Evolutionary conservation across 345 rosid genomes (phyloP), one percentile per base, ranked within the genome.

Genomic region (Turritis glabra): DNA sequence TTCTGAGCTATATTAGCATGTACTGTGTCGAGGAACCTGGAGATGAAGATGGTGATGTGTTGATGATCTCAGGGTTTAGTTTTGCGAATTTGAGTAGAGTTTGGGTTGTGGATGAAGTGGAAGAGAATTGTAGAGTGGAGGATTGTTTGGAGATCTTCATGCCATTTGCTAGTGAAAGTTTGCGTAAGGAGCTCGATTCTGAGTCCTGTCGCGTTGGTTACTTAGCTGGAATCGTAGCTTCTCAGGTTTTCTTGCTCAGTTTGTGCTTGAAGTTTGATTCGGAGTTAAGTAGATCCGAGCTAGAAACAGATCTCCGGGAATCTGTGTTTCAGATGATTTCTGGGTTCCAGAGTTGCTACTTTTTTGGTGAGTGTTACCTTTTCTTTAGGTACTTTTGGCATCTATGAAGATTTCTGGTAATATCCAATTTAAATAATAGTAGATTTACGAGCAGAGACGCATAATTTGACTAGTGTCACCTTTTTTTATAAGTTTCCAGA

Each of bases 161-260:
- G 53, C 95, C 95, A 0, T 51, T 85, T 32, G 85, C 81, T 71
- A 74, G 82, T 21, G 84, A 79, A 17, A 76, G 67, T 30, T 69
- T 82, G 70, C 78, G 87, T 38, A 44, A 64, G 54, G 63, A 57
- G 73, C 71, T 81, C 7, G 69, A 75, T 48, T 79, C 65, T 32
- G 87, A 81, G 41, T 55, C 72, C 27, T 84, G 86, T 65, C 50
- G 61, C 37, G 64, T 86, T 62, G 87, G 85, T 53, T 66, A 54
- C 71, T 80, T 90, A 67, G 90, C 91, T 27, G 97, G 96, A 69
- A 75, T 82, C 9, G 96, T 92, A 2, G 89, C 87, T 88, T 72
- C 78, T 47, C 89, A 92, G 81, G 80, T 71, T 13, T 80, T 90
- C 22, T 63, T 88, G 80, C 71, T 92, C 76, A 81, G 71, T 67